Evolutionary conservation across 495 filamentous ascomycete genomes (phyloP).

Genomic region (Platismatia glauca): DNA sequence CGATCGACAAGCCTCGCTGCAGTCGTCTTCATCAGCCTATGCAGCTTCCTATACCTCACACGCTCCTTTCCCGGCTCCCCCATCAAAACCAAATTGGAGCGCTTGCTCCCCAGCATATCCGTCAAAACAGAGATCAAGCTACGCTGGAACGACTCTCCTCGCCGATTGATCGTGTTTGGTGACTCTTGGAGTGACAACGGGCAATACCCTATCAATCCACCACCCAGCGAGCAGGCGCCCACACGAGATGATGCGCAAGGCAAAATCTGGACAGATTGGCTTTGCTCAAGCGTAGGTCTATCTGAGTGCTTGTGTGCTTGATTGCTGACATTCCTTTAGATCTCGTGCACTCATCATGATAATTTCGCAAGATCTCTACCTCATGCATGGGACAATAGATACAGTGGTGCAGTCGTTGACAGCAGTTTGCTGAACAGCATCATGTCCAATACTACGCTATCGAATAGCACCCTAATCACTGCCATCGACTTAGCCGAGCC

Average conservation of each 20-base stretch:
- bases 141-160: constrained; percentile 16
- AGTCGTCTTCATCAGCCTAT: constrained; percentile 6
- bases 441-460: constrained; percentile 19
- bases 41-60: constrained; percentile 12
- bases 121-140: neutral
- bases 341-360: constrained; percentile 37
- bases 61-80: constrained; percentile 1
- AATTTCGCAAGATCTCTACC: constrained; percentile 36
- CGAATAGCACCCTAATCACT: constrained; percentile 25
- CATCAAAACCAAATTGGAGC: constrained; percentile 2
- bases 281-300: constrained; percentile 35
- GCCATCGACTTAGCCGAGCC: constrained; percentile 27
- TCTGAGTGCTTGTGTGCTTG: neutral
- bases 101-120: neutral
- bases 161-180: constrained; percentile 39
- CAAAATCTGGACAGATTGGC: constrained; percentile 38
- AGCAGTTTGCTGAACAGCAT: constrained; percentile 21
- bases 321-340: constrained; percentile 23
- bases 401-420: constrained; percentile 37
- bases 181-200: constrained; percentile 44
- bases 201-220: constrained; percentile 22
- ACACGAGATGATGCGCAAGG: constrained; percentile 28
- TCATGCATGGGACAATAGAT: constrained; percentile 26
- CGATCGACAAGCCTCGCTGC: constrained; percentile 9
- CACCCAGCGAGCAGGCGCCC: constrained; percentile 14